These are phyloP conservation scores for Solanum chaucha DNA, from an alignment of 257 asterid genomes.

Conservation along the genomic window DNA sequence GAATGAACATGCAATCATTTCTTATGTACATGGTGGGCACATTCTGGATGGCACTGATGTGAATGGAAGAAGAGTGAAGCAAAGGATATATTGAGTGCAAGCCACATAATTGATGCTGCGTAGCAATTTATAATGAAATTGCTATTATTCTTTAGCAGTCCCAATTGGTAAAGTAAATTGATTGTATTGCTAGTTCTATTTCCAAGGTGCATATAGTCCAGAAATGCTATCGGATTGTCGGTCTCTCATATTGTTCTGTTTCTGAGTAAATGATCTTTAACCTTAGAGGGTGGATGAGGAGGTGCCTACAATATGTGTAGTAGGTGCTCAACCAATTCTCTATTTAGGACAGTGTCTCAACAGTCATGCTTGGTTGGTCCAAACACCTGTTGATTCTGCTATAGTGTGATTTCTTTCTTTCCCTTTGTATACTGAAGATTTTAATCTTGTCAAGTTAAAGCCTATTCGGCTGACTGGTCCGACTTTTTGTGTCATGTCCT, in stretches of 20 bases:
- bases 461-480: background rate
- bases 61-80: constrained; percentile 11
- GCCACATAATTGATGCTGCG: background rate
- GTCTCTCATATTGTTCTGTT: background rate
- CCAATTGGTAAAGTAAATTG: background rate
- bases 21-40: background rate
- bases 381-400: background rate
- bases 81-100: constrained; percentile 1
- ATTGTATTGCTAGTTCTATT: background rate
- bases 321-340: background rate
- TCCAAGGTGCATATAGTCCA: background rate
- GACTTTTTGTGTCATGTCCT: background rate
- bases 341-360: background rate
- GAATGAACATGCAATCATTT: background rate
- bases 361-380: background rate
- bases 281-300: background rate
- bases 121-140: background rate
- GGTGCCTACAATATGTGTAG: background rate
- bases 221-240: background rate
- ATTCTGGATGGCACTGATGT: constrained; percentile 6
- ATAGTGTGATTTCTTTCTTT: background rate
- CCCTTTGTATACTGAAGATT: background rate
- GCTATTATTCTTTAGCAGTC: background rate
- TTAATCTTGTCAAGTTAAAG: background rate
- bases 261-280: background rate